Percentiles rank a stretch among this genome's conserved stretches.
These are phyloP conservation scores for Xerophyta viscosa DNA, from an alignment of 106 monocot species.

Conservation along the genomic window DNA sequence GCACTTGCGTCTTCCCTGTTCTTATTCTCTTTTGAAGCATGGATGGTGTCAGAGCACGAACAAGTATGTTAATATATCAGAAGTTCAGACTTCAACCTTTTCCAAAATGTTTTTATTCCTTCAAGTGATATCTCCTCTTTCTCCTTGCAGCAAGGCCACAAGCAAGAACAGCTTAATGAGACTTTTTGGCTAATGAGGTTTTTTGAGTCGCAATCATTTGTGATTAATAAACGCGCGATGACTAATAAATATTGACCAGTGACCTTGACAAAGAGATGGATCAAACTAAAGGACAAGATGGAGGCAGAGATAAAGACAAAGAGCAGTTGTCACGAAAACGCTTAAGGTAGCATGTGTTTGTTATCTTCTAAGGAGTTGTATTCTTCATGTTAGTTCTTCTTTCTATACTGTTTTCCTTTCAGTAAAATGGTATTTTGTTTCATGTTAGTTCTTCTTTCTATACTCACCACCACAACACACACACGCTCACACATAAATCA, in stretches of 20 bases:
- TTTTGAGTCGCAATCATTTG: constrained; percentile 67
- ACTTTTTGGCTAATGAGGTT: constrained; percentile 94
- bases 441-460: not conserved
- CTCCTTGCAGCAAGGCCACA: constrained; percentile 81
- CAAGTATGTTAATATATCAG: constrained; percentile 48
- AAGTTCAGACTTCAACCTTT: not conserved
- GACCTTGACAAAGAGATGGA: constrained; percentile 45
- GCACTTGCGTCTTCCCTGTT: constrained; percentile 68
- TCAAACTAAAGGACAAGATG: constrained; percentile 33
- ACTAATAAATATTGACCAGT: constrained; percentile 37
- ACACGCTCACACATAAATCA: not conserved
- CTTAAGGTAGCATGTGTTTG: constrained; percentile 33
- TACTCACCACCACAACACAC: too few species aligned
- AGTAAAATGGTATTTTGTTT: not conserved
- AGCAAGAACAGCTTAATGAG: constrained; percentile 53
- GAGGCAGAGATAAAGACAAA: constrained; percentile 36
- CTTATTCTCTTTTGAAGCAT: constrained; percentile 83
- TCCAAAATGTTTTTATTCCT: not conserved
- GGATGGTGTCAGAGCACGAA: constrained; percentile 87
- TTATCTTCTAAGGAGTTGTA: not conserved
- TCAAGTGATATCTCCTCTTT: constrained; percentile 4
- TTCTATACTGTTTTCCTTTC: not conserved
- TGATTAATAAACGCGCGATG: too few species aligned
- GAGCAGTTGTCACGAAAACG: constrained; percentile 39
- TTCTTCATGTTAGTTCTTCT: not conserved